Conservation (phyloP, 176 grass and related monocot species). For the Triticum dicoccoides region DNA sequence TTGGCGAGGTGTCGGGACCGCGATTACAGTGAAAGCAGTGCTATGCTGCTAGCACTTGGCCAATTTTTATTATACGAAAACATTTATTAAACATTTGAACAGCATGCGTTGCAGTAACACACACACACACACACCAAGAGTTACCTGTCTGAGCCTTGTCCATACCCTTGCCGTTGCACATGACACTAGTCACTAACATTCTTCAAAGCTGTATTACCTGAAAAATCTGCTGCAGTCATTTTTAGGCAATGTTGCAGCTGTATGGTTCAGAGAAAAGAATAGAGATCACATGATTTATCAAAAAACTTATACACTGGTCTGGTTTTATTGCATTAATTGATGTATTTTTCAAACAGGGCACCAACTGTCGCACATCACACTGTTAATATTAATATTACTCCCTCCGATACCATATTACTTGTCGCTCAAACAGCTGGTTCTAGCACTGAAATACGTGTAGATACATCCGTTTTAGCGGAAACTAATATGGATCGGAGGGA, state of each 20-base stretch:
- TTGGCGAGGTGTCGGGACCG: neutral
- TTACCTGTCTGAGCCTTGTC: neutral
- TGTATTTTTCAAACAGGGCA: neutral
- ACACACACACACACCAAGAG: neutral
- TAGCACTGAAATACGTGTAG: no score
- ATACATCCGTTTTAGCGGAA: no score
- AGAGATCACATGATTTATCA: neutral
- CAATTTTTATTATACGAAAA: neutral
- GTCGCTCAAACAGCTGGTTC: no score
- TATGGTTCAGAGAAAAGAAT: neutral
- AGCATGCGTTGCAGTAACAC: neutral
- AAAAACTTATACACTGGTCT: neutral
- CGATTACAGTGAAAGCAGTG: neutral
- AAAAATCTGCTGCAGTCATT: neutral
- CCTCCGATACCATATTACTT: no score
- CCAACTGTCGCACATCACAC: neutral
- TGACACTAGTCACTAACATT: neutral
- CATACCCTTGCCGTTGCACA: neutral
- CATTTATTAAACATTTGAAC: neutral
- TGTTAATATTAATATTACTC: neutral
- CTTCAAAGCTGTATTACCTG: neutral
- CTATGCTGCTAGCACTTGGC: neutral
- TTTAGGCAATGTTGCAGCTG: neutral
- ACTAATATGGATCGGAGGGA: no score
- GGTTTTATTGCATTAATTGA: neutral